Evolutionary conservation across 257 asterid species (phyloP).

Genomic region (Thymus mandschuricus): DNA sequence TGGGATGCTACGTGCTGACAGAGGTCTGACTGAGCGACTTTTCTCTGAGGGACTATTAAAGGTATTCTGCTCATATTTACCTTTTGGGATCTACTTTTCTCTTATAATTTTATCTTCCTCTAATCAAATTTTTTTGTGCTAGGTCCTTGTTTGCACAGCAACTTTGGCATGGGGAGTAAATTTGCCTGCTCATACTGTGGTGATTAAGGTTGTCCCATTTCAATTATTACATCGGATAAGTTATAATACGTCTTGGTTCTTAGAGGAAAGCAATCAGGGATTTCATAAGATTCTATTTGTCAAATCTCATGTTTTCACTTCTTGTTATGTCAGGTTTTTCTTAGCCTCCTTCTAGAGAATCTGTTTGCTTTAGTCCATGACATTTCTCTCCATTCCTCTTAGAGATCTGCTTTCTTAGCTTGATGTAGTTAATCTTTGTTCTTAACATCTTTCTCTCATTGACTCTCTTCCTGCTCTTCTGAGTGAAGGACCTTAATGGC

Average conservation of each 20-base stretch:
- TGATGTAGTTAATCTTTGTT: background rate
- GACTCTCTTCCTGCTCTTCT: conserved; percentile 8
- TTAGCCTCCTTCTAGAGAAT: conserved; percentile 14
- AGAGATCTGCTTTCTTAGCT: conserved; percentile 13
- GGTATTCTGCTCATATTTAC: conserved; percentile 43
- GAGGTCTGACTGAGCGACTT: conserved; percentile 93
- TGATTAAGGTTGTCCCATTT: conserved; percentile 81
- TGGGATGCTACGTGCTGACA: conserved; percentile 95
- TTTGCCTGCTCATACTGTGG: conserved; percentile 99
- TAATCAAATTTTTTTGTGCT: conserved; percentile 31
- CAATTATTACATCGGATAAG: conserved; percentile 22
- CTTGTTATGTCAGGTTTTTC: conserved; percentile 24
- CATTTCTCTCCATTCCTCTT: conserved; percentile 20
- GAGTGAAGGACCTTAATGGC: background rate
- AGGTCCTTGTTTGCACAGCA: conserved; percentile 99
- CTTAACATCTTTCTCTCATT: conserved; percentile 7
- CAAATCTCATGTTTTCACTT: conserved; percentile 3
- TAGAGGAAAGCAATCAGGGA: conserved; percentile 13
- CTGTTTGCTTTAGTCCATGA: conserved; percentile 9
- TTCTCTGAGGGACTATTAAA: conserved; percentile 92
- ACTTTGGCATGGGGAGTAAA: conserved; percentile 99
- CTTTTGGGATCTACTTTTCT: conserved; percentile 12
- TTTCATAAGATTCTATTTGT: conserved; percentile 4
- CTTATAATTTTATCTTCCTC: conserved; percentile 27
- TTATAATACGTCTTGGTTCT: conserved; percentile 18